Base-by-base conservation (phyloP, 2,329 filamentous ascomycete genomes). In the Thielaviopsis musarum region DNA sequence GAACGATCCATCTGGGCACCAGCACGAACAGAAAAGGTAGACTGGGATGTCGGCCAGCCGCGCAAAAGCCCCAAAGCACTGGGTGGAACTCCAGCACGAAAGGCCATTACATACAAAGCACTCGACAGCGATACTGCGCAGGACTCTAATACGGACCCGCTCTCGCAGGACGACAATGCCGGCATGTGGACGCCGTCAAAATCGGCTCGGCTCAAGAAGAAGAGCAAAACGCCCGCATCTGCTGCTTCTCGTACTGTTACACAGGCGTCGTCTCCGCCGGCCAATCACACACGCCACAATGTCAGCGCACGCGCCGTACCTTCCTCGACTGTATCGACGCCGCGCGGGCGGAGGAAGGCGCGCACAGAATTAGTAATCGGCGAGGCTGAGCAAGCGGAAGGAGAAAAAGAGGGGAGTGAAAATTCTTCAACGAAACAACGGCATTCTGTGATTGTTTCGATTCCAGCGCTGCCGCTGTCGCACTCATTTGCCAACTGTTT, bases 1-100 rank as follows among this genome's bases (percentile, higher is more conserved):
- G 48, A 66, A 26, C 66, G 58, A n/a, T 72, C 70, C 2, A 70
- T 71, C 38, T 71, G 70, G 70, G 67, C 68, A 13, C 64, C 66
- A 1, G 62, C 62, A 1, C 66, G 64, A 22, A 62, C 57, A 17
- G 63, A 66, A 13, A 65, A 65, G 12, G 64, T 63, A 3, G 64
- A 65, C 1, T 65, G 65, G 1, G 66, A 68, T 10, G 64, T 69
- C 5, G 65, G 38, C 60, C 24, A 53, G 15, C 54, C 30, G 10
- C 22, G 38, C 26, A 52, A 41, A 17, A 41, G 24, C 26, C 26
- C 56, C 28, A 19, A 60, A 52, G 19, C 48, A 26, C 6, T 49
- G n/a, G 45, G 45, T 4, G n/a, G 45, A 5, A 19, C 45, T 10
- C n/a, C 45, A n/a, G n/a, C n/a, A 10, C 45, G 45, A 9, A 49